phyloP scores from a whole-genome alignment of 176 grass and related monocot genomes.

The Canna indica region DNA sequence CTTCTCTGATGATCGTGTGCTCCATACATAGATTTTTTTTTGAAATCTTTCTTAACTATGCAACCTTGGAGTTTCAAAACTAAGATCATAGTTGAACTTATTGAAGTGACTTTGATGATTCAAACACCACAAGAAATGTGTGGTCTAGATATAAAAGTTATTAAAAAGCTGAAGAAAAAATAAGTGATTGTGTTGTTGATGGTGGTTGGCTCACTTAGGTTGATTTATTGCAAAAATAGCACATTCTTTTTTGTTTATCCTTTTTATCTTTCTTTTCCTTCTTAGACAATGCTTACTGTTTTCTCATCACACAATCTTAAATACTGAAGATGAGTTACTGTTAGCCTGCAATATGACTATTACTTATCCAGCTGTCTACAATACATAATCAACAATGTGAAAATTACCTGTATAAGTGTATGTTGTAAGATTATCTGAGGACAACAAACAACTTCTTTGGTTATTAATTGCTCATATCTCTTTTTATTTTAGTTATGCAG shows the following conservation, averaged over 20 bases:
- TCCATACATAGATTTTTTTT: too few species aligned
- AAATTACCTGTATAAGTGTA: neutral
- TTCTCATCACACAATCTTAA: neutral
- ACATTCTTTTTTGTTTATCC: neutral
- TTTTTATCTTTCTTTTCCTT: neutral
- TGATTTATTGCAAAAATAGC: neutral
- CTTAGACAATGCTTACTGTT: neutral
- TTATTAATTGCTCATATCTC: slow-evolving; percentile 5
- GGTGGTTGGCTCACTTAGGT: neutral
- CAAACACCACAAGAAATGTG: neutral
- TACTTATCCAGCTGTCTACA: neutral
- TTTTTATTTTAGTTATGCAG: slow-evolving; percentile 41
- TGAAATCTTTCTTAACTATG: too few species aligned
- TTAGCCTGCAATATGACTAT: neutral
- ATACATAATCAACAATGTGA: neutral
- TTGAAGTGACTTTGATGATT: neutral
- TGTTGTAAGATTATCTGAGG: neutral
- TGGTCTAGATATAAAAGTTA: neutral
- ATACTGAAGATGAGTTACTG: neutral
- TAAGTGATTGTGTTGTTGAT: neutral
- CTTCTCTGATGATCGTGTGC: too few species aligned
- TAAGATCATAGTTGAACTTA: neutral
- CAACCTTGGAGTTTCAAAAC: too few species aligned
- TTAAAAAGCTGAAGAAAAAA: neutral
- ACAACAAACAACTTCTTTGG: neutral